A percentile compares a stretch with the other conserved stretches of the same genome.
Conservation (phyloP, 2,329 filamentous ascomycete species). For the Colletotrichum sp. region DNA sequence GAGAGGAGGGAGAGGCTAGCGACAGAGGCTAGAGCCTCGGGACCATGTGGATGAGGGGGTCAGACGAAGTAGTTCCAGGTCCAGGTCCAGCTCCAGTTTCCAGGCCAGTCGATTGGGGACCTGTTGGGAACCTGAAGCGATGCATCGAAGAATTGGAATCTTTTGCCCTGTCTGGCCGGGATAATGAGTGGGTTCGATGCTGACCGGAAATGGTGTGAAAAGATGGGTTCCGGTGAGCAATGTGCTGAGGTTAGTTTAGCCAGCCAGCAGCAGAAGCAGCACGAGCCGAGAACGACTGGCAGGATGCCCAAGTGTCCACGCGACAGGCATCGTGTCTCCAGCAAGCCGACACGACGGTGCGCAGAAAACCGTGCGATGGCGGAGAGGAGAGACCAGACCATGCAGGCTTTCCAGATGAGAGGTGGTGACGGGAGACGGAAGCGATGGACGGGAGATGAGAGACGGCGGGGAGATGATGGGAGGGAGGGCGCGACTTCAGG, state of each 20-base stretch:
- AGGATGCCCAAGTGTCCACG: neutral
- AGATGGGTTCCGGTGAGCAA: neutral
- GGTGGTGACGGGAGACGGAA: neutral
- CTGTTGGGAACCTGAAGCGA: neutral
- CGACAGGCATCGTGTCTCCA: constrained; percentile 4
- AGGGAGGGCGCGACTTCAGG: neutral
- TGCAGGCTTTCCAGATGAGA: neutral
- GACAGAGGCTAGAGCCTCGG: neutral
- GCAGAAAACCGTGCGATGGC: constrained; percentile 1
- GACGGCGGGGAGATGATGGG: neutral
- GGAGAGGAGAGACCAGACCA: neutral
- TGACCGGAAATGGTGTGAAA: neutral
- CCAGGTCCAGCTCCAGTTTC: constrained; percentile 9
- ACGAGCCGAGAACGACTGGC: neutral
- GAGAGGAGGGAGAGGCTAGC: neutral
- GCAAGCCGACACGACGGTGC: neutral
- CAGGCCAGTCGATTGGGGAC: neutral
- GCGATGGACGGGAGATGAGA: neutral
- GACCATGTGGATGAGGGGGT: constrained; percentile 14
- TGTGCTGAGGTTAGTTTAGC: neutral
- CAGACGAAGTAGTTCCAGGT: constrained; percentile 16
- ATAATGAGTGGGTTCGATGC: neutral
- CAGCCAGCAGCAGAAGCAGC: neutral
- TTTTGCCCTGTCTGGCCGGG: neutral
- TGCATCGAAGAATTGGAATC: constrained; percentile 9